A percentile compares a stretch with the other conserved stretches of the same genome.
These are phyloP conservation scores for Apiospora aurea DNA, from an alignment of 2,329 filamentous ascomycete species.

Conservation along the genomic window DNA sequence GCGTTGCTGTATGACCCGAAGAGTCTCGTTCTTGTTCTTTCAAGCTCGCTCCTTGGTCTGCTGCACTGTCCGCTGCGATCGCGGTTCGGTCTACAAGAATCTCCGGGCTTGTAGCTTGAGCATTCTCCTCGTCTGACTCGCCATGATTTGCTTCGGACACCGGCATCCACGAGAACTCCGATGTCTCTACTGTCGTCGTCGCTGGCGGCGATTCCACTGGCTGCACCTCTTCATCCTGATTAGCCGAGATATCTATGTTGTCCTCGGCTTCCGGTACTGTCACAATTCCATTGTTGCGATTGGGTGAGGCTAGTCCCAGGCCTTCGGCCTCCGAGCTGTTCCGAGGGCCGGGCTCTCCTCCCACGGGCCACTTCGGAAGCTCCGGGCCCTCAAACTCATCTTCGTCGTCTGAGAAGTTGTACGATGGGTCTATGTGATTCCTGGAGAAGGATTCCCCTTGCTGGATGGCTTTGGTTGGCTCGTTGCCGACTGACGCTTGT, in stretches of 20 bases:
- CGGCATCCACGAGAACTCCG: neutral
- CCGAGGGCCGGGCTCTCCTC: too few species aligned
- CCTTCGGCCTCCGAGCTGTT: neutral
- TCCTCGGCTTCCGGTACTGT: neutral
- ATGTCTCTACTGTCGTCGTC: neutral
- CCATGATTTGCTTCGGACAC: neutral
- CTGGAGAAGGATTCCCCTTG: conserved; percentile 23
- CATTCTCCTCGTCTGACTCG: neutral
- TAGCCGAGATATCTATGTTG: neutral
- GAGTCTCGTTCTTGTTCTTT: neutral
- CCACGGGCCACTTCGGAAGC: neutral
- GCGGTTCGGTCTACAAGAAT: neutral
- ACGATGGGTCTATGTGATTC: conserved; percentile 21
- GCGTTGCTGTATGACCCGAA: neutral
- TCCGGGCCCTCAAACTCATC: neutral
- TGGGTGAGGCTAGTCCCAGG: neutral
- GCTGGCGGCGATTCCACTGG: neutral
- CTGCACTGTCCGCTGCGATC: neutral
- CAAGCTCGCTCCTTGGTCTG: neutral
- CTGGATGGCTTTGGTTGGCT: neutral
- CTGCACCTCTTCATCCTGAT: neutral
- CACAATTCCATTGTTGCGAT: neutral
- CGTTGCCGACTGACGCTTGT: neutral
- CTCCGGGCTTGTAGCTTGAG: neutral
- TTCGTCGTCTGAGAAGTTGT: conserved; percentile 25